Evolutionary conservation across 306 rosid species (phyloP).

Genomic region (Lathyrus sativus): DNA sequence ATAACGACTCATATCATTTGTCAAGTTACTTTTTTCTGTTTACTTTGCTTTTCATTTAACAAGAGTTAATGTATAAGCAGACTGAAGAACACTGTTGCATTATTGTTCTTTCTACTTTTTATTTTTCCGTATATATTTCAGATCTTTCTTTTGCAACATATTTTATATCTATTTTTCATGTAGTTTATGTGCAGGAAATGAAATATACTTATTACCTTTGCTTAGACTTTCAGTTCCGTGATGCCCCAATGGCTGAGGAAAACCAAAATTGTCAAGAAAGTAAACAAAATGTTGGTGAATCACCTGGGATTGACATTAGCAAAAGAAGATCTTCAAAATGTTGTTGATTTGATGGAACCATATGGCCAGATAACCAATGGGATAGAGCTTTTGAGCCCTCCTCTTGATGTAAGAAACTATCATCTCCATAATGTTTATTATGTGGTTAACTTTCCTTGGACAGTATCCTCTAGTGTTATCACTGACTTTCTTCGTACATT

Average conservation of each 20-base stretch:
- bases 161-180: conserved; percentile 25
- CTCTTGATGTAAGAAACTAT: conserved; percentile 73
- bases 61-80: conserved; percentile 12
- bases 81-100: conserved; percentile 28
- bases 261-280: conserved; percentile 55
- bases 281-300: conserved; percentile 69
- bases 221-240: conserved; percentile 77
- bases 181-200: conserved; percentile 31
- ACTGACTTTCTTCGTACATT: conserved; percentile 35
- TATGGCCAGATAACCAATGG: conserved; percentile 98
- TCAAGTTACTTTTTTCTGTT: not conserved
- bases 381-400: conserved; percentile 89
- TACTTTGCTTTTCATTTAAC: conserved; percentile 13
- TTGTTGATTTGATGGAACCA: conserved; percentile 96
- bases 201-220: conserved; percentile 40
- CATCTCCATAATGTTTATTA: conserved; percentile 22
- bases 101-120: conserved; percentile 21
- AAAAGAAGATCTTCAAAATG: conserved; percentile 76
- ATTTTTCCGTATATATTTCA: conserved; percentile 26
- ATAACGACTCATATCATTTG: conserved; percentile 28
- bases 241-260: conserved; percentile 65
- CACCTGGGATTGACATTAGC: conserved; percentile 85
- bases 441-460: conserved; percentile 24
- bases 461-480: conserved; percentile 29
- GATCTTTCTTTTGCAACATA: conserved; percentile 22